Conservation (phyloP, 257 asterid species). For the Thymus mandschuricus region DNA sequence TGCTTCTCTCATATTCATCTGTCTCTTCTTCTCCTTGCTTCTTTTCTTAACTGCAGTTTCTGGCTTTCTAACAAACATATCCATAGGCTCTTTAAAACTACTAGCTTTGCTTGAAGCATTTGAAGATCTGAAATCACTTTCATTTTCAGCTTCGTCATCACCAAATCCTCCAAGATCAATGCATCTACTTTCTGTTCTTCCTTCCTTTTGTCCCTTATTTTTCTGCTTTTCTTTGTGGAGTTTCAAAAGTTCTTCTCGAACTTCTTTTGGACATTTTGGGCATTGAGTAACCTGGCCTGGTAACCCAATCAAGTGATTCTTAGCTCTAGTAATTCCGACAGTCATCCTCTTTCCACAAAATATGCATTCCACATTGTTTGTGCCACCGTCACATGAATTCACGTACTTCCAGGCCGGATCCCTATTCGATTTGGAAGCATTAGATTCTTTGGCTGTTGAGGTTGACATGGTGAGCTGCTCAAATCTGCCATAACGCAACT, state of each 20-base stretch:
- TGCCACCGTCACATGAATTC: background rate
- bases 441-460: no score
- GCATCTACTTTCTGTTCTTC: background rate
- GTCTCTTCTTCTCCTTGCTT: background rate
- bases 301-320: background rate
- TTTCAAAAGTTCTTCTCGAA: background rate
- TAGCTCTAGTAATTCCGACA: background rate
- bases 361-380: background rate
- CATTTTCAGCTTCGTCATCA: background rate
- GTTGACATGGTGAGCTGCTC: no score
- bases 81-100: background rate
- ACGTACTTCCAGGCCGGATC: background rate
- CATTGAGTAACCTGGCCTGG: background rate
- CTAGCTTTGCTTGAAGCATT: no score
- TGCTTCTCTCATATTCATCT: background rate
- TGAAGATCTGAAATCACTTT: no score
- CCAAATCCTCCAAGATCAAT: background rate
- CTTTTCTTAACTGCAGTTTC: background rate
- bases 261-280: background rate
- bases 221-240: background rate
- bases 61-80: background rate
- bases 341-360: background rate
- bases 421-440: no score
- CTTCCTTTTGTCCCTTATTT: background rate
- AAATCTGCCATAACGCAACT: no score